Conservation (phyloP, 352 stramenopile species). For the Globisporangium spiculum region DNA sequence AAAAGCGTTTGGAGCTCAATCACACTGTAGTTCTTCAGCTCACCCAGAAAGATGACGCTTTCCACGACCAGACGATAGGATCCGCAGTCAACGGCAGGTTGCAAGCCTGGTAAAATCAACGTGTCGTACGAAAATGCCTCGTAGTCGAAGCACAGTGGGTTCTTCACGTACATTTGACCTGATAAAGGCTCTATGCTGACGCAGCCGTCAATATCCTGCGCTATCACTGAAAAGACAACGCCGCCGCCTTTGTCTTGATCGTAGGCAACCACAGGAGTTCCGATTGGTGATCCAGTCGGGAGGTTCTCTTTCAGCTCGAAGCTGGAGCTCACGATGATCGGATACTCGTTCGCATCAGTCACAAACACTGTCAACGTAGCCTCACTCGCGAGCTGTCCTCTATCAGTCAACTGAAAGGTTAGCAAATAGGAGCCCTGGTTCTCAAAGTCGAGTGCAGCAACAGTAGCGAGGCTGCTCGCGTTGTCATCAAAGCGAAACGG, state of each 20-base stretch:
- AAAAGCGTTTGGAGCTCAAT: constrained; percentile 1
- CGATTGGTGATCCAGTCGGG: constrained; percentile 12
- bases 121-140: constrained; percentile 35
- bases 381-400: constrained; percentile 18
- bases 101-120: constrained; percentile 3
- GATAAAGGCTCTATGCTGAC: constrained; percentile 31
- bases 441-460: constrained; percentile 18
- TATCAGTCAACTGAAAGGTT: constrained; percentile 33
- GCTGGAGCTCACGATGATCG: constrained; percentile 24
- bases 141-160: constrained; percentile 46
- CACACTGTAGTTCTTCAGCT: constrained; percentile 12
- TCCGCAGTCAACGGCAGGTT: constrained; percentile 2
- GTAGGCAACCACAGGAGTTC: constrained; percentile 14
- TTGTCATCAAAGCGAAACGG: constrained; percentile 10
- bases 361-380: constrained; percentile 36
- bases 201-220: constrained; percentile 35
- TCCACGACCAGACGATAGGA: not conserved
- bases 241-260: constrained; percentile 14
- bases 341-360: constrained; percentile 47
- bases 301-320: constrained; percentile 36
- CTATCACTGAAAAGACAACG: constrained; percentile 27
- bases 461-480: not conserved
- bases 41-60: constrained; percentile 2
- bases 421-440: constrained; percentile 17
- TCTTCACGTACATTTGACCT: constrained; percentile 39